phyloP scores from a whole-genome alignment of 345 rosid genomes.

The Hibiscus mutabilis region DNA sequence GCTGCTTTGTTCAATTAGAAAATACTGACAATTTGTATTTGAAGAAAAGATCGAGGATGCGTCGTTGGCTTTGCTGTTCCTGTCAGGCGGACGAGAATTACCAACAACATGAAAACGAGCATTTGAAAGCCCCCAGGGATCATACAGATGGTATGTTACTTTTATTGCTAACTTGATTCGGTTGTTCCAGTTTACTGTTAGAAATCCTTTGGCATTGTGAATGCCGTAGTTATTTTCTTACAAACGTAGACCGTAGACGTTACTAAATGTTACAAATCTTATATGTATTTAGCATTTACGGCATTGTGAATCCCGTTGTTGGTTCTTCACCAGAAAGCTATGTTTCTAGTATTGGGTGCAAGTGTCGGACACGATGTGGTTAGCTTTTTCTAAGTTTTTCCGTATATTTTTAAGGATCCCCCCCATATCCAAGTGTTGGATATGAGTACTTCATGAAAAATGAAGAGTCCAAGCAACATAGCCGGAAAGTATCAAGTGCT shows the following conservation, averaged over 20 bases:
- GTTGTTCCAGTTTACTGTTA: background rate
- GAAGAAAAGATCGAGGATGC: constrained; percentile 79
- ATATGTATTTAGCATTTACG: background rate
- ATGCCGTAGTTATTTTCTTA: background rate
- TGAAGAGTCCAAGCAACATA: background rate
- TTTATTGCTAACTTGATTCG: background rate
- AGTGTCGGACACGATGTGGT: no score
- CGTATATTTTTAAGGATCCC: no score
- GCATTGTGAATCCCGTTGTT: no score
- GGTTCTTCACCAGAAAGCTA: no score
- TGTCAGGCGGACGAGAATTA: constrained; percentile 77
- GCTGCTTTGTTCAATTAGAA: constrained; percentile 49
- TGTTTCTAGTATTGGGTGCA: no score
- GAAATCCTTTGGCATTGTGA: background rate
- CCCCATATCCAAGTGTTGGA: no score
- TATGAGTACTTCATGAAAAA: no score
- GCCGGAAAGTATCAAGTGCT: background rate
- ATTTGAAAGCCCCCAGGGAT: constrained; percentile 45
- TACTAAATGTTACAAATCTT: no score
- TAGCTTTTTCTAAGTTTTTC: no score
- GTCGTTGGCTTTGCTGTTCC: constrained; percentile 89
- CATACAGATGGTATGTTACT: constrained; percentile 50
- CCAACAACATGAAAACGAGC: constrained; percentile 52
- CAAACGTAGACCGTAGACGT: no score
- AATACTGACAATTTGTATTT: constrained; percentile 42